phyloP scores from a whole-genome alignment of 2,329 filamentous ascomycete species.

The Neonectria sp. region DNA sequence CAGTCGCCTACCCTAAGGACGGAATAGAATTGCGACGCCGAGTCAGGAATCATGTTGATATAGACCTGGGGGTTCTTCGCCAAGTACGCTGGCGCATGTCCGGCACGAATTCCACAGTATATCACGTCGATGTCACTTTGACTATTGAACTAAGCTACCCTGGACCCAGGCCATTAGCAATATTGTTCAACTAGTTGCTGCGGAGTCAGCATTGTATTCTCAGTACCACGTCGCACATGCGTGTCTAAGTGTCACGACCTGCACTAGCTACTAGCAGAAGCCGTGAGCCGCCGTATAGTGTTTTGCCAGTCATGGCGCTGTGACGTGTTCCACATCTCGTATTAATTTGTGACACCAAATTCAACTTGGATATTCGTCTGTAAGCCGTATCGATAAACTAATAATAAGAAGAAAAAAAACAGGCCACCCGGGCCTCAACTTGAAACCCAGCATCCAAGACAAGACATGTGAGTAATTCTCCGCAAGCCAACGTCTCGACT shows the following conservation, averaged over 20 bases:
- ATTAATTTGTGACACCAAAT: constrained; percentile 3
- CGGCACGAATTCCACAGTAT: background rate
- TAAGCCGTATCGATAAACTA: constrained; percentile 18
- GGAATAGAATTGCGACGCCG: background rate
- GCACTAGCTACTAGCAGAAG: background rate
- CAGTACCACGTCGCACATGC: background rate
- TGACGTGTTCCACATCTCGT: constrained; percentile 30
- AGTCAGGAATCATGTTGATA: constrained; percentile 19
- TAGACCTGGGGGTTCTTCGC: constrained; percentile 2
- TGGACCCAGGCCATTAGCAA: constrained; percentile 2
- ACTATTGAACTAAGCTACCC: background rate
- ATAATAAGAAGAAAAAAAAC: constrained; percentile 36
- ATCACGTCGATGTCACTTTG: constrained; percentile 4
- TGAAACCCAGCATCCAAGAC: constrained; percentile 29
- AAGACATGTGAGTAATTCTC: constrained; percentile 18
- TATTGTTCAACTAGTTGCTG: background rate
- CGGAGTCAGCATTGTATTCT: background rate
- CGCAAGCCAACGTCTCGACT: constrained; percentile 15
- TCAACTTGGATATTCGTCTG: background rate
- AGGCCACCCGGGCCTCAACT: constrained; percentile 31
- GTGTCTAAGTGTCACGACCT: background rate
- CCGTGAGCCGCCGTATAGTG: background rate
- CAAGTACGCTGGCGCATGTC: background rate
- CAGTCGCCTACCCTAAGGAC: background rate
- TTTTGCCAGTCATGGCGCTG: constrained; percentile 18